A percentile compares a stretch with the other conserved stretches of the same genome.
phyloP scores from a whole-genome alignment of 805 yeast species.

The Starmerella davenportii region DNA sequence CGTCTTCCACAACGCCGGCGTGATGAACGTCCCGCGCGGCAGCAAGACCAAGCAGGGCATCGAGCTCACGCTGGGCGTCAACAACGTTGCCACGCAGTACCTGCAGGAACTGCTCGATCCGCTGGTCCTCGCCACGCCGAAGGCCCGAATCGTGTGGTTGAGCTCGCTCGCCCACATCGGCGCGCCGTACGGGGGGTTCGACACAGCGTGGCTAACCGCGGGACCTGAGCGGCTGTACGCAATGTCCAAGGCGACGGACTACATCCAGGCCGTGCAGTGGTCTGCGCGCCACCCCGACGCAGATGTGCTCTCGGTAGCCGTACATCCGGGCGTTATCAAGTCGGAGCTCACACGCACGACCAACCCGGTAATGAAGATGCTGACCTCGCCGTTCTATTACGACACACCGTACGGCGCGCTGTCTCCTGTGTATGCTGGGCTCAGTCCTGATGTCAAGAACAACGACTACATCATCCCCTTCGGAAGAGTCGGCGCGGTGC shows the following conservation, averaged over 20 bases:
- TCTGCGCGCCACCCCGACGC: conserved; percentile 21
- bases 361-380: background rate
- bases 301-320: conserved; percentile 21
- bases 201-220: conserved; percentile 22
- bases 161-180: conserved; percentile 26
- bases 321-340: conserved; percentile 28
- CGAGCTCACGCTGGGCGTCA: conserved; percentile 32
- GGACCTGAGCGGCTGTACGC: conserved; percentile 20
- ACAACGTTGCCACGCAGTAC: conserved; percentile 31
- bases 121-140: conserved; percentile 23
- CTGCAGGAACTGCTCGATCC: conserved; percentile 25
- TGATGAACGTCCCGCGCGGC: conserved; percentile 21
- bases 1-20: conserved; percentile 18
- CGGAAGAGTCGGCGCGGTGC: conserved; percentile 26
- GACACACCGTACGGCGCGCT: conserved; percentile 27
- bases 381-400: conserved; percentile 7
- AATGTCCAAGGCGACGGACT: conserved; percentile 29
- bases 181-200: conserved; percentile 22
- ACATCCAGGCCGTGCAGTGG: conserved; percentile 26
- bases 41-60: conserved; percentile 28
- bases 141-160: conserved; percentile 31
- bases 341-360: conserved; percentile 24
- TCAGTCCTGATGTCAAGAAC: conserved; percentile 24
- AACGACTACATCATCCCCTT: conserved; percentile 28
- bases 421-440: conserved; percentile 29